Conservation (phyloP, 2,329 filamentous ascomycete species). For the Geosmithia morbida region DNA sequence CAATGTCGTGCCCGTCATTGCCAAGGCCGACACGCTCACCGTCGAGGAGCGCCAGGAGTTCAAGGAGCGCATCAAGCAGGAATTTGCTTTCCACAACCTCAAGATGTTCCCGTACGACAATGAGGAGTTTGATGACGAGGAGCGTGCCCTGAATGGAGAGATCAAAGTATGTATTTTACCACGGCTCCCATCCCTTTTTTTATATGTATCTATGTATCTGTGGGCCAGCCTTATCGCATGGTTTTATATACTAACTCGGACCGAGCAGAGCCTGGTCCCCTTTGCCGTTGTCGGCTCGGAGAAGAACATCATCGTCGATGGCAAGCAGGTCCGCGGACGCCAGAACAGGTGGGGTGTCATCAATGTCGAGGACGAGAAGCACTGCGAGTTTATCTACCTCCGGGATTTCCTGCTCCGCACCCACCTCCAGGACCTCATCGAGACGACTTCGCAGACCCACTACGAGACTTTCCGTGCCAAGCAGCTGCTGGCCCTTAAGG, state of each 20-base stretch:
- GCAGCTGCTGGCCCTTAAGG: slow-evolving; percentile 94
- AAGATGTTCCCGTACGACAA: slow-evolving; percentile 99
- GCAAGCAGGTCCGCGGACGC: slow-evolving; percentile 91
- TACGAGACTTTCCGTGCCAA: slow-evolving; percentile 99
- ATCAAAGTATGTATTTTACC: slow-evolving; percentile 61
- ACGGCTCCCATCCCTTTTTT: not conserved
- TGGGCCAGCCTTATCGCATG: too few species aligned
- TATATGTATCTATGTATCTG: too few species aligned
- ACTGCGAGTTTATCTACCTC: slow-evolving; percentile 98
- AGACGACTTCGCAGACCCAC: slow-evolving; percentile 98
- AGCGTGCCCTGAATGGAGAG: slow-evolving; percentile 80
- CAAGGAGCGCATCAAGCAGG: slow-evolving; percentile 99
- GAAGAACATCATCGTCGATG: slow-evolving; percentile 93
- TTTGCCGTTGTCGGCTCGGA: slow-evolving; percentile 97
- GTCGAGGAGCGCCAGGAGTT: slow-evolving; percentile 90
- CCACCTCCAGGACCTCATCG: slow-evolving; percentile 95
- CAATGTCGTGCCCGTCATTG: slow-evolving; percentile 97
- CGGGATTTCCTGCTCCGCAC: slow-evolving; percentile 97
- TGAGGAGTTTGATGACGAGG: slow-evolving; percentile 95
- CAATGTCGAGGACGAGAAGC: slow-evolving; percentile 98
- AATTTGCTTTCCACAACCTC: slow-evolving; percentile 98
- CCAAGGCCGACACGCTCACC: slow-evolving; percentile 93
- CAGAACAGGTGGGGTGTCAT: slow-evolving; percentile 99
- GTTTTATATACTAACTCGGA: slow-evolving; percentile 15
- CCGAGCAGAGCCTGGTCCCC: slow-evolving; percentile 67